Base-by-base conservation (phyloP, 2,329 filamentous ascomycete species). In the Chaetomiaceae sp. region DNA sequence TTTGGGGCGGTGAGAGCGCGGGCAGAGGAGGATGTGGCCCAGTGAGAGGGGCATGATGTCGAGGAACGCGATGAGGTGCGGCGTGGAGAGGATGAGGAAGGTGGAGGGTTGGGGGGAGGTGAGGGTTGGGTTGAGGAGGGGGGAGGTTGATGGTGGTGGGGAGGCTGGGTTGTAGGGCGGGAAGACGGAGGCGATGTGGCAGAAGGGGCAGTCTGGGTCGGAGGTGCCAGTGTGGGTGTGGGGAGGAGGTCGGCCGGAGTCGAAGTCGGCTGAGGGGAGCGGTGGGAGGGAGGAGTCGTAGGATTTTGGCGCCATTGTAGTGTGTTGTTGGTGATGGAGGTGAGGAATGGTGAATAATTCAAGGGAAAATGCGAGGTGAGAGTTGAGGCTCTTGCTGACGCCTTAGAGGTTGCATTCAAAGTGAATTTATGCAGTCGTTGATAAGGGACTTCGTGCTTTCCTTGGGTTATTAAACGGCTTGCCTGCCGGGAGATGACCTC, bases 41-140 rank as follows among this genome's bases (percentile, higher is more conserved):
- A 77, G 77, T 0, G 88, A 87, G 47, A 97, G 82, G 1, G 94
- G 94, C 75, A 95, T 81, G 65, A 96, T 96, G 72, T 97, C 92
- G 63, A 97, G 79, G 71, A 97, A 97, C 38, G 91, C 91, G 58
- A 97, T 73, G 25, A 94, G 82, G 57, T 84, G 70, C 1, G 83
- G 83, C 1, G 89, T 94, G 2, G 88, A 89, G 54, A 96, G 80
- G 29, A 96, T 80, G 27, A 96, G 65, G 64, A 82, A 84, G 17
- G 81, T 73, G 11, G 76, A 60, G 0, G 74, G 71, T 22, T 66
- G 51, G 1, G 78, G 76, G 1, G 66, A 63, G 8, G 73, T 71
- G 8, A 61, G 59, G 15, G 59, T 64, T 1, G 65, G 69, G 55
- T 57, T 67, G 56, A 73, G 64, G 44, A 64, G 57, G 5, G 67